Conservation (phyloP, 2,329 filamentous ascomycete species). For the Botrytis hyacinthi region DNA sequence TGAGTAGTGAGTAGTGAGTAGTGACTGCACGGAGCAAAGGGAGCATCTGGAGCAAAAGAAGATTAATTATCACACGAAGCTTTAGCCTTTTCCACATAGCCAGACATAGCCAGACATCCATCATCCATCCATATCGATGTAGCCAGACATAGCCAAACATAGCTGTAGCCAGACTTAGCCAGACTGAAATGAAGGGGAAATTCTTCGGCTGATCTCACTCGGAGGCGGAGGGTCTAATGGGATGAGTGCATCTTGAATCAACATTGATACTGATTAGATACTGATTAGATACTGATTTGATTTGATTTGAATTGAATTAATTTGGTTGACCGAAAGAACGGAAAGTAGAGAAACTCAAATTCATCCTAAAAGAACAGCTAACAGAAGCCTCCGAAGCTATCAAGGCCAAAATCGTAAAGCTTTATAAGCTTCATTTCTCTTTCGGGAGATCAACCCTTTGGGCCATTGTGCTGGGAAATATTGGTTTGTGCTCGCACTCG, state of each 20-base stretch:
- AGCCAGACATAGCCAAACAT: not conserved
- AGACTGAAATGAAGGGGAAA: slow-evolving; percentile 2
- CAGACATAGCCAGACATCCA: not conserved
- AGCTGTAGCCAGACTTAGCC: not conserved
- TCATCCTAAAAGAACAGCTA: not conserved
- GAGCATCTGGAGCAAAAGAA: not conserved
- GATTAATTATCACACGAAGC: not conserved
- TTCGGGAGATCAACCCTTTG: not conserved
- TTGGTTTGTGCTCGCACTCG: not conserved
- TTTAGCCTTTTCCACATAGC: not conserved
- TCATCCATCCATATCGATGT: too few species aligned
- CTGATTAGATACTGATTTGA: not conserved
- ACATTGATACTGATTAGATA: not conserved
- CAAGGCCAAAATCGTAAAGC: not conserved
- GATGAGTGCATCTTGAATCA: not conserved
- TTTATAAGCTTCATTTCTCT: slow-evolving; percentile 1
- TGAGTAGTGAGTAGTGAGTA: not conserved
- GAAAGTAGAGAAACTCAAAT: not conserved
- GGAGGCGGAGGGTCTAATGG: not conserved
- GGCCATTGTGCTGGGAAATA: not conserved
- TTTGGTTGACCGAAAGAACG: not conserved
- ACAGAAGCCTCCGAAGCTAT: not conserved
- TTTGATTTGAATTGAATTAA: not conserved
- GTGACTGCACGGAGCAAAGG: not conserved
- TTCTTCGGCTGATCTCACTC: not conserved